These are phyloP conservation scores for Russula olivacea DNA, from an alignment of 768 basidiomycete genomes.

Conservation along the genomic window DNA sequence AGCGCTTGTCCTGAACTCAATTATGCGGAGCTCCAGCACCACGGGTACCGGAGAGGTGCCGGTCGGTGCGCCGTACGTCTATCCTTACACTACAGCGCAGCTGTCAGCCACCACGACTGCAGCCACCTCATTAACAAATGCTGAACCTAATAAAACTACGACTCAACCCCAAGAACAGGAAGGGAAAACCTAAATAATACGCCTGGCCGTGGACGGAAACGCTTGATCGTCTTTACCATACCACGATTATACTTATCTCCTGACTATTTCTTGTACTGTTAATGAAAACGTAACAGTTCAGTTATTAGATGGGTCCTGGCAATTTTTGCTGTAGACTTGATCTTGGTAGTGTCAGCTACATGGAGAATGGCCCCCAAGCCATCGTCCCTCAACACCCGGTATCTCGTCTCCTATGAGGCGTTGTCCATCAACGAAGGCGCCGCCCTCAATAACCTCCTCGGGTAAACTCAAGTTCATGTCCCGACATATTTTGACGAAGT, in stretches of 20 bases:
- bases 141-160: constrained; percentile 7
- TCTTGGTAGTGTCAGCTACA: background rate
- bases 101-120: background rate
- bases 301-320: background rate
- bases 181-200: constrained; percentile 5
- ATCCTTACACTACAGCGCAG: constrained; percentile 14
- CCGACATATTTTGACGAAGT: constrained; percentile 20
- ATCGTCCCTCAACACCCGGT: constrained; percentile 15
- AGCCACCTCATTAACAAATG: background rate
- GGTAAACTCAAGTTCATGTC: constrained; percentile 10
- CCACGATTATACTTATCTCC: constrained; percentile 14
- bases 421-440: constrained; percentile 16
- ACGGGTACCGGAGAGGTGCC: constrained; percentile 23
- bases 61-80: constrained; percentile 24
- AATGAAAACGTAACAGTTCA: constrained; percentile 2
- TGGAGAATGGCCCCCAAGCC: constrained; percentile 10
- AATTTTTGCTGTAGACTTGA: background rate
- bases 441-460: constrained; percentile 11
- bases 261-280: constrained; percentile 19
- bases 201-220: background rate
- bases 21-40: constrained; percentile 43
- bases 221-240: constrained; percentile 9
- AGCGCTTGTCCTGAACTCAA: constrained; percentile 62
- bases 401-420: background rate
- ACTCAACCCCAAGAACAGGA: constrained; percentile 7